phyloP scores from a whole-genome alignment of 1,284 basidiomycete genomes.

The Trichosporon asahii region DNA sequence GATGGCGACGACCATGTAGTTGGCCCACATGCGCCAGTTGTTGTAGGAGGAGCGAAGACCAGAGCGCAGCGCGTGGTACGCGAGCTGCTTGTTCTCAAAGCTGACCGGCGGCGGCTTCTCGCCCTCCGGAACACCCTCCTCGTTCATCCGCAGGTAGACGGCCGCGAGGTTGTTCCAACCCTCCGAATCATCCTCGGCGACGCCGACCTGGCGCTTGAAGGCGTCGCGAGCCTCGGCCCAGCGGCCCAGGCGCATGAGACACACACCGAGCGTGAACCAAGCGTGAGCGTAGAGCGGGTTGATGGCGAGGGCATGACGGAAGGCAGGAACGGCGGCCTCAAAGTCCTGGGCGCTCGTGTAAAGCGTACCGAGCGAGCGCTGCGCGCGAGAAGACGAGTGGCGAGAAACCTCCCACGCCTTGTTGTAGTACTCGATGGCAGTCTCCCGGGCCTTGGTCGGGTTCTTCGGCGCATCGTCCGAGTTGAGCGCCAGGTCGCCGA shows the following conservation, averaged over 20 bases:
- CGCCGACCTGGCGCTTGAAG: conserved; percentile 78
- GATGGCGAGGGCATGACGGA: conserved; percentile 74
- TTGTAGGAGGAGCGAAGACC: conserved; percentile 80
- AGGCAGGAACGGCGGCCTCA: conserved; percentile 62
- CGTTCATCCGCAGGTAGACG: conserved; percentile 79
- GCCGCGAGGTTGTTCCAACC: conserved; percentile 98
- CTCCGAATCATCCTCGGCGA: conserved; percentile 95
- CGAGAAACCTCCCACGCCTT: conserved; percentile 80
- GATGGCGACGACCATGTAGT: conserved; percentile 92
- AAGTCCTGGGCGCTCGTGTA: conserved; percentile 70
- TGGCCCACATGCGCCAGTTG: conserved; percentile 98
- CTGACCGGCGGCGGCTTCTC: conserved; percentile 37
- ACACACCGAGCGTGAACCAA: conserved; percentile 96
- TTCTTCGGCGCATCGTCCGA: conserved; percentile 35
- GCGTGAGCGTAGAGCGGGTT: conserved; percentile 81
- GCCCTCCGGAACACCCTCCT: conserved; percentile 40
- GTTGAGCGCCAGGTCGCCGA: conserved; percentile 82
- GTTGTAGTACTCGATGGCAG: conserved; percentile 69
- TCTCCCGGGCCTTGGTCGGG: conserved; percentile 38
- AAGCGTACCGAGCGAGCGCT: conserved; percentile 83
- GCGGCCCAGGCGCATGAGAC: conserved; percentile 70
- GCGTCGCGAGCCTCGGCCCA: conserved; percentile 81
- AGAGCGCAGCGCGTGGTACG: conserved; percentile 89
- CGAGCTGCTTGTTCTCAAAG: conserved; percentile 70
- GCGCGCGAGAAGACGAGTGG: conserved; percentile 77